phyloP scores from a whole-genome alignment of 2,329 filamentous ascomycete genomes.

The Xylaria multiplex region DNA sequence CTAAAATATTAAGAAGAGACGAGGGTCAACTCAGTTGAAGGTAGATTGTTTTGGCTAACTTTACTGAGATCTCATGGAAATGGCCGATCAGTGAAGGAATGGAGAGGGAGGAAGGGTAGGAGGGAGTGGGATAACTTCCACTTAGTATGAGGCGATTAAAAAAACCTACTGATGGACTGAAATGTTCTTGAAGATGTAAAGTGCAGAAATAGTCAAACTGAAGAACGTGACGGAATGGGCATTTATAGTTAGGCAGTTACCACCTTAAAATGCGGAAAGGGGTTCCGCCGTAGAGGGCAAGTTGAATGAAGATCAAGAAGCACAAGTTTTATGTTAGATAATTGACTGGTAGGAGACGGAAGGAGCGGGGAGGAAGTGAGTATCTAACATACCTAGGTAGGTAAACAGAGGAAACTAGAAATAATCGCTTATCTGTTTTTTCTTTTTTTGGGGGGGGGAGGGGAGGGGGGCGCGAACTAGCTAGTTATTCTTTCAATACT shows the following conservation, averaged over 20 bases:
- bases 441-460: too few species aligned
- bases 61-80: neutral
- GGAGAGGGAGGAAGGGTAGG: neutral
- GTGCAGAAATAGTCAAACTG: neutral
- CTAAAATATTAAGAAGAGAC: too few species aligned
- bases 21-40: neutral
- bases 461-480: too few species aligned
- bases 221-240: neutral
- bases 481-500: neutral
- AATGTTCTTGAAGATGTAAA: neutral
- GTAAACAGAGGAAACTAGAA: neutral
- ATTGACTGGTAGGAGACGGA: neutral
- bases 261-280: neutral
- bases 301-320: neutral
- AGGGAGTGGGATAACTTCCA: neutral
- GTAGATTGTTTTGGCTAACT: neutral
- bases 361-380: neutral
- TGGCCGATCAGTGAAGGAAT: neutral
- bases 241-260: neutral
- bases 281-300: too few species aligned
- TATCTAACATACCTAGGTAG: too few species aligned
- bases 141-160: neutral
- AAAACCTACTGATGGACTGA: neutral
- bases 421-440: too few species aligned
- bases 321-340: neutral